These are phyloP conservation scores for Alternaria dauci DNA, from an alignment of 2,329 filamentous ascomycete species.

Conservation along the genomic window DNA sequence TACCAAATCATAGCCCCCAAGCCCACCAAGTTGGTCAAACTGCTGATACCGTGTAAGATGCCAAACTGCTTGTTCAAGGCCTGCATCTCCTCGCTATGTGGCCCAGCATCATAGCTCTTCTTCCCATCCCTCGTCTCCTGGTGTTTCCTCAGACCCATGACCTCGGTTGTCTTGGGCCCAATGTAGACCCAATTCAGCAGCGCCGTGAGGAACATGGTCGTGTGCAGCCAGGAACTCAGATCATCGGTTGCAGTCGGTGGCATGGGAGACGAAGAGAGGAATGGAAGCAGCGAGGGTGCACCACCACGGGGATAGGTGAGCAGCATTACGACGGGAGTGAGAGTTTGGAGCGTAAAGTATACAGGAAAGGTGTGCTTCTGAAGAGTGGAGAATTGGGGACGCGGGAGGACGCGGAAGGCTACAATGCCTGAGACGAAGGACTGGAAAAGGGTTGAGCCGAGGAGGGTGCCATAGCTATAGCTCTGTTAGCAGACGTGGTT, in stretches of 20 bases:
- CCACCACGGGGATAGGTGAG: slow-evolving; percentile 73
- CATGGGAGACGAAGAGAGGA: slow-evolving; percentile 11
- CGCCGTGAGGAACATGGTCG: slow-evolving; percentile 73
- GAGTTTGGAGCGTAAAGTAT: slow-evolving; percentile 87
- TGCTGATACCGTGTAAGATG: slow-evolving; percentile 81
- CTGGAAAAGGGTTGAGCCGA: slow-evolving; percentile 89
- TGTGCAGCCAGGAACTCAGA: slow-evolving; percentile 64
- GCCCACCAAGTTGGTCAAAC: slow-evolving; percentile 77
- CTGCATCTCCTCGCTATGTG: slow-evolving; percentile 86
- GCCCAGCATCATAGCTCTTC: slow-evolving; percentile 78
- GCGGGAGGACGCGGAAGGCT: slow-evolving; percentile 78
- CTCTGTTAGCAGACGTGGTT: slow-evolving; percentile 8
- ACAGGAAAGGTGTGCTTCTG: slow-evolving; percentile 81
- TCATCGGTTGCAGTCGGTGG: slow-evolving; percentile 23
- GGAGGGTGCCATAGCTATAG: slow-evolving; percentile 80
- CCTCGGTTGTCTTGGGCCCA: slow-evolving; percentile 76
- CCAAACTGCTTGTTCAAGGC: slow-evolving; percentile 65
- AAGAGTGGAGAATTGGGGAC: slow-evolving; percentile 80
- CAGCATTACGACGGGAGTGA: slow-evolving; percentile 74
- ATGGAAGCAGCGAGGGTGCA: slow-evolving; percentile 14
- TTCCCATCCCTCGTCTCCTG: slow-evolving; percentile 93
- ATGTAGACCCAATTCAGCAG: slow-evolving; percentile 74
- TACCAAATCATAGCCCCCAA: slow-evolving; percentile 77
- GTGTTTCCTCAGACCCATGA: slow-evolving; percentile 77
- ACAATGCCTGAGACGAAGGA: slow-evolving; percentile 78